Percentiles rank a stretch among this genome's conserved stretches.
phyloP scores from a whole-genome alignment of 2,329 filamentous ascomycete genomes.

The Zopfia rhizophila region DNA sequence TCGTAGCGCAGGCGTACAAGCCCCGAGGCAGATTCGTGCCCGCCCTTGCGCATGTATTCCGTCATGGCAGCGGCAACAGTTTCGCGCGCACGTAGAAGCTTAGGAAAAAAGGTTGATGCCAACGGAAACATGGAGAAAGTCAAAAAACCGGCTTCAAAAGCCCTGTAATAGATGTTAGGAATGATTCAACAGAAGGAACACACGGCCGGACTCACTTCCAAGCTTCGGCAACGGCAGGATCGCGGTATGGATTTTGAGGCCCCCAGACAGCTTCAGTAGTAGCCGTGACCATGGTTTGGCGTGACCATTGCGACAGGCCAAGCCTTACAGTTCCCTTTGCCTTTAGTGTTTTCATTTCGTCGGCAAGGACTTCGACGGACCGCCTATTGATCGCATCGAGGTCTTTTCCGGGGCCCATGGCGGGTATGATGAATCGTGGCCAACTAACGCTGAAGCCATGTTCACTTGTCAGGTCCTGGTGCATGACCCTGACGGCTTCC shows the following conservation, averaged over 20 bases:
- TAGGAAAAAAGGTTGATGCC: too few species aligned
- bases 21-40: constrained; percentile 43
- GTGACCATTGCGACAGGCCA: constrained; percentile 36
- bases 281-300: constrained; percentile 41
- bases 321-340: constrained; percentile 4
- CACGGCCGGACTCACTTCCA: too few species aligned
- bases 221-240: constrained; percentile 33
- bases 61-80: too few species aligned
- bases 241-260: constrained; percentile 50
- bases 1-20: constrained; percentile 46
- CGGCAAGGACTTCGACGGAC: constrained; percentile 38
- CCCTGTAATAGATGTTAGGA: too few species aligned
- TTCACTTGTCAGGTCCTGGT: background rate
- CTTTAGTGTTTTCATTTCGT: constrained; percentile 17
- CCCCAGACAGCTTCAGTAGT: constrained; percentile 53
- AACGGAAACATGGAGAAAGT: too few species aligned
- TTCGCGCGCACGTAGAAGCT: too few species aligned
- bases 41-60: constrained; percentile 52
- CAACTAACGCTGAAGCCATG: constrained; percentile 1
- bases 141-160: too few species aligned
- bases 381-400: constrained; percentile 51
- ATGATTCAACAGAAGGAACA: too few species aligned
- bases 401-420: constrained; percentile 41
- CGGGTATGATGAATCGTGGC: constrained; percentile 42
- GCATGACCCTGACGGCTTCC: too few species aligned